These are phyloP conservation scores for Sphaerulina musiva DNA, from an alignment of 2,329 filamentous ascomycete genomes.

Conservation along the genomic window DNA sequence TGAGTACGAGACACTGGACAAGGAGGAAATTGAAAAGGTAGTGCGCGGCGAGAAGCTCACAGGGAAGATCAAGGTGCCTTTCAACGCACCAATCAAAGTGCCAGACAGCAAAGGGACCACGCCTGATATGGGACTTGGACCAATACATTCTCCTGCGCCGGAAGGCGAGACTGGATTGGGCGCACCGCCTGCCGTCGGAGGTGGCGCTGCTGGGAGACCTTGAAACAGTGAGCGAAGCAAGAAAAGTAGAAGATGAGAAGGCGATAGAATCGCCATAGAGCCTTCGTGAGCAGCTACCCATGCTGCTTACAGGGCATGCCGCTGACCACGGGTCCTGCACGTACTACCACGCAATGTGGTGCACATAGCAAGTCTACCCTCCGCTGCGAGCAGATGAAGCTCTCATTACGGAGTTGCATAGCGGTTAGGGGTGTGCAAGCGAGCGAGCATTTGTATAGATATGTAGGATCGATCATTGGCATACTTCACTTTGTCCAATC, in stretches of 20 bases:
- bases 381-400: no score
- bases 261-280: neutral
- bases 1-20: slow-evolving; percentile 87
- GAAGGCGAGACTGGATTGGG: slow-evolving; percentile 2
- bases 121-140: slow-evolving; percentile 5
- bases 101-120: slow-evolving; percentile 43
- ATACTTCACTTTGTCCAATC: no score
- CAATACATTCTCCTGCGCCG: slow-evolving; percentile 5
- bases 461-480: no score
- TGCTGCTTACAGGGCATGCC: slow-evolving; percentile 5
- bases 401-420: no score
- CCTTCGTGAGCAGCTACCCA: neutral
- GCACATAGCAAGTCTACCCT: neutral
- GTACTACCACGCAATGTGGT: neutral
- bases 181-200: slow-evolving; percentile 4
- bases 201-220: slow-evolving; percentile 4
- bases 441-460: no score
- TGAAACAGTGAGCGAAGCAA: slow-evolving; percentile 3
- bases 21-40: slow-evolving; percentile 83
- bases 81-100: slow-evolving; percentile 59
- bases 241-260: neutral
- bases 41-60: slow-evolving; percentile 77
- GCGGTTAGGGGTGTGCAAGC: no score
- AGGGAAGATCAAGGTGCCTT: slow-evolving; percentile 55
- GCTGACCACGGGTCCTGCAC: neutral